phyloP scores from a whole-genome alignment of 2,329 filamentous ascomycete species.

The Sclerotinia glacialis region DNA sequence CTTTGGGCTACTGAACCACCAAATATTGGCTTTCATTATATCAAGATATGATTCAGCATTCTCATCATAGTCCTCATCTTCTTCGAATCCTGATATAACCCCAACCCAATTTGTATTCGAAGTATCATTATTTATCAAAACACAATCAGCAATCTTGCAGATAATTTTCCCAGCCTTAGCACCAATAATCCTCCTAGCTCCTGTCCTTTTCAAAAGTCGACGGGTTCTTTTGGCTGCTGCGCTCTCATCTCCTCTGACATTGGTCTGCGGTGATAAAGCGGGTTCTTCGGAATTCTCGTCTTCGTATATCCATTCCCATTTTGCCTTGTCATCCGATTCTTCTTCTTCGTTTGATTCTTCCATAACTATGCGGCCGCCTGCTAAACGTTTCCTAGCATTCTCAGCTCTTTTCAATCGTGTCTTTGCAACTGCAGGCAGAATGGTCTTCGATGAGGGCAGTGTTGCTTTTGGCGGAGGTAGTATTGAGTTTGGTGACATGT shows the following conservation, averaged over 20 bases:
- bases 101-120: conserved; percentile 89
- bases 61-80: conserved; percentile 73
- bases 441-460: conserved; percentile 25
- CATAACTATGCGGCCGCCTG: conserved; percentile 38
- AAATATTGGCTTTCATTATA: conserved; percentile 50
- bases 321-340: conserved; percentile 60
- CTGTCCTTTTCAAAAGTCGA: conserved; percentile 34
- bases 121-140: conserved; percentile 84
- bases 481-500: conserved; percentile 36
- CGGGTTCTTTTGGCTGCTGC: conserved; percentile 25
- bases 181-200: conserved; percentile 61
- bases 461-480: conserved; percentile 25
- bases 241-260: conserved; percentile 23
- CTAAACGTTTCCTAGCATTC: conserved; percentile 44
- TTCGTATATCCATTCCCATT: conserved; percentile 75
- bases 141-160: conserved; percentile 76
- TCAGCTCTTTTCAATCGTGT: conserved; percentile 37
- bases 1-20: conserved; percentile 90
- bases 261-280: background rate
- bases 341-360: conserved; percentile 90
- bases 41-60: conserved; percentile 42
- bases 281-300: conserved; percentile 19
- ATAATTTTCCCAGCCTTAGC: conserved; percentile 76
- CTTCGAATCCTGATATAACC: conserved; percentile 77
- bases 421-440: conserved; percentile 23